phyloP scores from a whole-genome alignment of 257 asterid genomes.

The Nicotiana tomentosiformis region DNA sequence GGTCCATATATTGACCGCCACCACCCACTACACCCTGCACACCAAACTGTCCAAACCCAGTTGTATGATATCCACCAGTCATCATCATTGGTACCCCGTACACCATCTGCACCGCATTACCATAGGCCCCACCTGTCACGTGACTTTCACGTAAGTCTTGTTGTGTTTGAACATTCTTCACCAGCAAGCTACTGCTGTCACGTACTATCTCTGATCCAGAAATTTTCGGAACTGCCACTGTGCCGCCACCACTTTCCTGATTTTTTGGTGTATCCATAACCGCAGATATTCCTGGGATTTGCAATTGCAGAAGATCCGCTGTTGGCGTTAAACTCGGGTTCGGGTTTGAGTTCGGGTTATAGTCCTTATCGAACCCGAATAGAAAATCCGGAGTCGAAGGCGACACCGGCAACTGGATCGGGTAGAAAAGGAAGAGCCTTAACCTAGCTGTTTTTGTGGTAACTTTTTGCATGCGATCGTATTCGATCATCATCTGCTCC shows the following conservation, averaged over 20 bases:
- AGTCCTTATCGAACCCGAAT: slow-evolving; percentile 79
- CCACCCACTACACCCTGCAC: slow-evolving; percentile 25
- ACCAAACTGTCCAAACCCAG: slow-evolving; percentile 21
- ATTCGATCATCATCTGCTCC: slow-evolving; percentile 82
- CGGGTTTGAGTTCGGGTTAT: slow-evolving; percentile 35
- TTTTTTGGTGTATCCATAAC: slow-evolving; percentile 1
- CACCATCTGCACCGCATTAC: slow-evolving; percentile 15
- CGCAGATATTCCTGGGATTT: slow-evolving; percentile 37
- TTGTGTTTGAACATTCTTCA: slow-evolving; percentile 7
- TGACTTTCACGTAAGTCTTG: slow-evolving; percentile 10
- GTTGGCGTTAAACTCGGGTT: slow-evolving; percentile 24
- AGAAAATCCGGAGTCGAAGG: slow-evolving; percentile 60
- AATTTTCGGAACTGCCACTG: not conserved
- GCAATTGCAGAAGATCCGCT: slow-evolving; percentile 36
- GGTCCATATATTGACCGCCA: slow-evolving; percentile 28
- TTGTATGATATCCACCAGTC: slow-evolving; percentile 22
- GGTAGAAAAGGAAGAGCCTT: slow-evolving; percentile 51
- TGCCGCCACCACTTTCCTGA: not conserved
- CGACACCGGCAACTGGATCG: slow-evolving; percentile 19
- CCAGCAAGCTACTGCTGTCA: not conserved
- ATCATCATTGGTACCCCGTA: slow-evolving; percentile 40
- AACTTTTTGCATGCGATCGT: slow-evolving; percentile 49
- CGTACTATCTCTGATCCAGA: not conserved
- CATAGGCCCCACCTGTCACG: slow-evolving; percentile 16
- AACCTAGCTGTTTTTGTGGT: slow-evolving; percentile 41